These are phyloP conservation scores for Apiospora kogelbergensis DNA, from an alignment of 2,329 filamentous ascomycete species.

Conservation along the genomic window DNA sequence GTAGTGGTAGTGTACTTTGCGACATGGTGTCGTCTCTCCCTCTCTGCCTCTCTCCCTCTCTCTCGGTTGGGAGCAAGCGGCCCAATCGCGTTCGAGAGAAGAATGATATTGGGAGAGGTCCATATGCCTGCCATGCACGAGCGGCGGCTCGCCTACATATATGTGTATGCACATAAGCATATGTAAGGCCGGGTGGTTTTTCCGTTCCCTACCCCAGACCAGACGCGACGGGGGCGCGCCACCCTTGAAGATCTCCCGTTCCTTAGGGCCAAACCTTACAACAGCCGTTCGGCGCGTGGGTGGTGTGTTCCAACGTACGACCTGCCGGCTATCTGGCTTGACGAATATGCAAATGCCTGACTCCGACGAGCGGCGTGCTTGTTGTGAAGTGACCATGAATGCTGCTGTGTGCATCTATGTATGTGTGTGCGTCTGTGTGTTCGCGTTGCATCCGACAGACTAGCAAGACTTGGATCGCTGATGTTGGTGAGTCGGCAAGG, in stretches of 20 bases:
- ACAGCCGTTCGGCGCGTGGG: neutral
- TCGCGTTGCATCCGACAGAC: neutral
- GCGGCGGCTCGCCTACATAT: neutral
- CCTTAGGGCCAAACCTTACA: neutral
- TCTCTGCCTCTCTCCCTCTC: neutral
- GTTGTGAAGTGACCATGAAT: neutral
- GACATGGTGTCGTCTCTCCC: neutral
- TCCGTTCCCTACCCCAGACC: conserved; percentile 1
- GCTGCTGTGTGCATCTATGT: neutral
- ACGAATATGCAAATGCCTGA: neutral
- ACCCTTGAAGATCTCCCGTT: conserved; percentile 5
- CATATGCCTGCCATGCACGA: neutral
- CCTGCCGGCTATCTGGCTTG: neutral
- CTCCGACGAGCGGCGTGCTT: neutral
- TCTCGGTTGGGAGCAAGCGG: neutral
- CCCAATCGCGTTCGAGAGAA: neutral
- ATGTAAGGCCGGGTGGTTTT: neutral
- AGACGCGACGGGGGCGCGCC: neutral
- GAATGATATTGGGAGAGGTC: neutral
- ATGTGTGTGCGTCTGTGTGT: neutral
- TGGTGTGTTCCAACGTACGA: conserved; percentile 6
- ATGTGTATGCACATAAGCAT: neutral
- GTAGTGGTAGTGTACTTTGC: neutral
- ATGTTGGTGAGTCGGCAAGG: neutral
- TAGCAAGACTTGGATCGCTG: neutral